Conservation (phyloP, 1,139 yeast species). For the Suhomyces chickasaworum region DNA sequence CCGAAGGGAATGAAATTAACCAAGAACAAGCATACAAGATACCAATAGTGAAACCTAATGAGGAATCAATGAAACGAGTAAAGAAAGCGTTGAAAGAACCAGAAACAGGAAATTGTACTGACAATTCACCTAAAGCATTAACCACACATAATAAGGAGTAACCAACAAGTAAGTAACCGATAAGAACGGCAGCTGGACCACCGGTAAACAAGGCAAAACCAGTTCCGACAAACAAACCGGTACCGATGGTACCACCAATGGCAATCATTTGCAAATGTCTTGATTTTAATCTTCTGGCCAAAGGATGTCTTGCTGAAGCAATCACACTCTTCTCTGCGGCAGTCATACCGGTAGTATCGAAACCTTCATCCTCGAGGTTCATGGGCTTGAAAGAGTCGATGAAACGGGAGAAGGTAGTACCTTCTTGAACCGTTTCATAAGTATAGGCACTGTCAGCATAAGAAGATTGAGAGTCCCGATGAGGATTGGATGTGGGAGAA, state of each 20-base stretch:
- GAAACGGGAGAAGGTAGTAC: constrained; percentile 25
- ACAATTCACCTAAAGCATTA: constrained; percentile 33
- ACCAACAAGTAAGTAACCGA: constrained; percentile 28
- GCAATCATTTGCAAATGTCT: constrained; percentile 34
- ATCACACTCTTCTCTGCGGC: constrained; percentile 40
- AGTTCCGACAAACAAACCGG: constrained; percentile 64
- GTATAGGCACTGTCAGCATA: constrained; percentile 18
- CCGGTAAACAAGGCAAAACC: constrained; percentile 68
- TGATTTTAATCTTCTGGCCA: constrained; percentile 30
- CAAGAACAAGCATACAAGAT: constrained; percentile 37
- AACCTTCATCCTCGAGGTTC: constrained; percentile 42
- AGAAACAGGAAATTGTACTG: constrained; percentile 33
- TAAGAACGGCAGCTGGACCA: constrained; percentile 56
- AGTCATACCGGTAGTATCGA: constrained; percentile 30
- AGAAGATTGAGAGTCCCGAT: constrained; percentile 8
- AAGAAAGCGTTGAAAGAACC: constrained; percentile 35
- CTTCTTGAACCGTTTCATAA: constrained; percentile 20
- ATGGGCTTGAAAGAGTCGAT: constrained; percentile 45
- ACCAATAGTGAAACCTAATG: constrained; percentile 37
- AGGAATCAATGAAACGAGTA: constrained; percentile 33
- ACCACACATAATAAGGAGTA: constrained; percentile 30
- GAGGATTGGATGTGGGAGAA: constrained; percentile 9
- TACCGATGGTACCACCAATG: constrained; percentile 33
- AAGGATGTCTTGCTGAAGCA: constrained; percentile 29
- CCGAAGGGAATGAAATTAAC: constrained; percentile 36